Evolutionary conservation across 768 basidiomycete genomes (phyloP).

Genomic region (Terana coerulea): DNA sequence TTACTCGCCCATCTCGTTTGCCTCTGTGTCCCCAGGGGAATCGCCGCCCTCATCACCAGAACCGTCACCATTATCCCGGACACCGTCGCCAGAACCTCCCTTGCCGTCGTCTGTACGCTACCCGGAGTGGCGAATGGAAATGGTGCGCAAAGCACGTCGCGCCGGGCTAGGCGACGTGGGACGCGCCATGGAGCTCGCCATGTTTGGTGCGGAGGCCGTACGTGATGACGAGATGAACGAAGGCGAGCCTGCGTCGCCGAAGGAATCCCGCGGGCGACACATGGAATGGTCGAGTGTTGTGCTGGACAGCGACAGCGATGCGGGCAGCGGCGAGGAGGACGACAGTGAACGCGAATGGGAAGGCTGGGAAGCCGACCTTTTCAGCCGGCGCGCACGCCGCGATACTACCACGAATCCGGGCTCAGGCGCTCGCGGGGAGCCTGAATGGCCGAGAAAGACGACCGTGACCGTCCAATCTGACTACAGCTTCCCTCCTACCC

Average conservation of each 20-base stretch:
- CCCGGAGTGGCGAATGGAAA: slow-evolving; percentile 61
- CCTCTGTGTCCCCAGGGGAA: slow-evolving; percentile 11
- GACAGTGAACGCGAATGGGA: slow-evolving; percentile 64
- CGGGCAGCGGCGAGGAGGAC: slow-evolving; percentile 18
- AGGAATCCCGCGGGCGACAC: neutral
- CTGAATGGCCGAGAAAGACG: slow-evolving; percentile 12
- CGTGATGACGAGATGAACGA: slow-evolving; percentile 18
- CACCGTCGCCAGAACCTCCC: neutral
- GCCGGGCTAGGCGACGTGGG: slow-evolving; percentile 59
- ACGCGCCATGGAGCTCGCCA: slow-evolving; percentile 43
- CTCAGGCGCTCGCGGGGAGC: slow-evolving; percentile 4
- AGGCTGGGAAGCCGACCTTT: slow-evolving; percentile 59
- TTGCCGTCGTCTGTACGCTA: slow-evolving; percentile 37
- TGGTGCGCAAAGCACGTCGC: slow-evolving; percentile 47
- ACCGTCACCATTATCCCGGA: slow-evolving; percentile 1
- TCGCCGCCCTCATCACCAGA: slow-evolving; percentile 6
- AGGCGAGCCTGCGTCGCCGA: slow-evolving; percentile 19
- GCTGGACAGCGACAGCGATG: slow-evolving; percentile 3
- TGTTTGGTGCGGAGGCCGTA: slow-evolving; percentile 17
- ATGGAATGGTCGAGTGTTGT: neutral
- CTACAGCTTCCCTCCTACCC: neutral
- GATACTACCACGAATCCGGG: neutral
- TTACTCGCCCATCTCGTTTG: slow-evolving; percentile 21
- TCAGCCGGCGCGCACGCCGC: slow-evolving; percentile 30
- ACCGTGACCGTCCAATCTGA: neutral